Percentiles rank a stretch among this genome's conserved stretches.
Evolutionary conservation across 2,329 filamentous ascomycete genomes (phyloP).

Genomic region (Incumbomyces delicatus): DNA sequence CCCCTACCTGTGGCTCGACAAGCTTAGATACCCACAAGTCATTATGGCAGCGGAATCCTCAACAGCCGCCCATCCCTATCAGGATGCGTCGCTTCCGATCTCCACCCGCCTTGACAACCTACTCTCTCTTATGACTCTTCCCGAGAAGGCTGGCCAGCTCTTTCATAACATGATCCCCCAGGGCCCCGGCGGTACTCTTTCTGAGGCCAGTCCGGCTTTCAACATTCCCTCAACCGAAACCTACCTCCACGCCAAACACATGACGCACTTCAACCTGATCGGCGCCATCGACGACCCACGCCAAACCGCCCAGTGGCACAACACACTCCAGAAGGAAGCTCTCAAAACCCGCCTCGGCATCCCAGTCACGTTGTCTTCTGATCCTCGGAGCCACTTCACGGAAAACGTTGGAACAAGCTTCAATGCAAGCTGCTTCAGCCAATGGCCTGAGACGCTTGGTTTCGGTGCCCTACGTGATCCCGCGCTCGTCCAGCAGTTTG

Average conservation of each 20-base stretch:
- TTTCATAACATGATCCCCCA: conserved; percentile 34
- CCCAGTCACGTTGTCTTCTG: conserved; percentile 9
- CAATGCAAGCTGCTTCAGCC: conserved; percentile 36
- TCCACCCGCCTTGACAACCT: conserved; percentile 59
- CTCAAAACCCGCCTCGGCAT: conserved; percentile 7
- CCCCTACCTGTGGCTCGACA: too few relatives aligned
- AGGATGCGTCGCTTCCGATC: conserved; percentile 51
- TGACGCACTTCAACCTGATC: conserved; percentile 10
- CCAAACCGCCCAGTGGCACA: conserved; percentile 5
- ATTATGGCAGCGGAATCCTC: too few relatives aligned
- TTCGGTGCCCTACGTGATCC: conserved; percentile 40
- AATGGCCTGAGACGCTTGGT: conserved; percentile 45
- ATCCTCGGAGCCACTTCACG: conserved; percentile 10
- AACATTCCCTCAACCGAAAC: neutral
- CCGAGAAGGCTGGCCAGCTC: conserved; percentile 63
- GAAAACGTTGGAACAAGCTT: conserved; percentile 31
- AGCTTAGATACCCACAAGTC: too few relatives aligned
- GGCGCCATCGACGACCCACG: conserved; percentile 3
- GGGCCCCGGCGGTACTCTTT: conserved; percentile 1
- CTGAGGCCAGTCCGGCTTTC: neutral
- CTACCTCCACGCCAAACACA: neutral
- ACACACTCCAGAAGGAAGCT: conserved; percentile 4
- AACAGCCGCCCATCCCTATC: conserved; percentile 37
- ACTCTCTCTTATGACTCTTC: conserved; percentile 60
- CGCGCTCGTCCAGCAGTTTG: conserved; percentile 37